Conservation (phyloP, 106 monocot genomes). For the Xerophyta viscosa region DNA sequence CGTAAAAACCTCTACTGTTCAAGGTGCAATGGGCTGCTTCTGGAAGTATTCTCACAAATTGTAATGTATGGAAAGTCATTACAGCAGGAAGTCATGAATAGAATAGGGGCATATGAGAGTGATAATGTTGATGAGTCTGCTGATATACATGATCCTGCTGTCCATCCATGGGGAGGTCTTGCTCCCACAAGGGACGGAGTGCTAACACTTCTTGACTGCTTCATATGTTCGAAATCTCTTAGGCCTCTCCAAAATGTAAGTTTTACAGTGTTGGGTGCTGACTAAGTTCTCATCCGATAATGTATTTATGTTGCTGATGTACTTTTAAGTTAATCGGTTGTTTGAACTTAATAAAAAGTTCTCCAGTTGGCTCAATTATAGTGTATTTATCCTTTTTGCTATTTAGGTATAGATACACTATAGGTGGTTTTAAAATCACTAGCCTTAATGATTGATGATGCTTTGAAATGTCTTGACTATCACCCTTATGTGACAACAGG, state of each 20-base stretch:
- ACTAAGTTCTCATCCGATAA: neutral
- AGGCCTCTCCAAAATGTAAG: slow-evolving; percentile 72
- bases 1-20: slow-evolving; percentile 95
- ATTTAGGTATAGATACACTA: too few species aligned
- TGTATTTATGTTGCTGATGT: neutral
- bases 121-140: slow-evolving; percentile 22
- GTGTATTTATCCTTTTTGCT: too few species aligned
- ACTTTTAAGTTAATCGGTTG: too few species aligned
- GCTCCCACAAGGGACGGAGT: slow-evolving; percentile 70
- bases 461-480: too few species aligned
- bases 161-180: slow-evolving; percentile 95
- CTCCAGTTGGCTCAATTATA: too few species aligned
- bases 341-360: too few species aligned
- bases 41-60: slow-evolving; percentile 87
- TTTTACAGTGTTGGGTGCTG: neutral
- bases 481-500: too few species aligned
- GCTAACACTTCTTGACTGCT: slow-evolving; percentile 76
- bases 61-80: slow-evolving; percentile 73
- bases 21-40: slow-evolving; percentile 90
- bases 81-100: slow-evolving; percentile 40
- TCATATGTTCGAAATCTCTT: slow-evolving; percentile 52
- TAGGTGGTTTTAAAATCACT: too few species aligned
- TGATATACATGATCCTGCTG: slow-evolving; percentile 52
- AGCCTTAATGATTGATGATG: too few species aligned
- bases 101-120: slow-evolving; percentile 12